These are phyloP conservation scores for Umbelopsis sp. DNA, from an alignment of 192 early-diverging fungal species.

Conservation along the genomic window DNA sequence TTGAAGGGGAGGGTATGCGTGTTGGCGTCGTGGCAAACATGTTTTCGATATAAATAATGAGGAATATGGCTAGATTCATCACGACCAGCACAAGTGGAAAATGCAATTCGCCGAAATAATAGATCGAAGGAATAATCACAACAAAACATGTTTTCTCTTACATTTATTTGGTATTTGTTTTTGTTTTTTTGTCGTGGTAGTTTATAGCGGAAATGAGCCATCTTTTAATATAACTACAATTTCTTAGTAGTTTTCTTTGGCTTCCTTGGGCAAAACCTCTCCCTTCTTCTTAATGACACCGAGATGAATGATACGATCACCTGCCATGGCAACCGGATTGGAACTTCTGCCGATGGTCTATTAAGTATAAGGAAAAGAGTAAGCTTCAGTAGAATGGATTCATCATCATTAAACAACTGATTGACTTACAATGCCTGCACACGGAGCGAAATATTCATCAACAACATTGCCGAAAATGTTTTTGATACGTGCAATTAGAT, in stretches of 20 bases:
- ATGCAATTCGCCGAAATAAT: too few relatives aligned
- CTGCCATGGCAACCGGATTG: slow-evolving; percentile 86
- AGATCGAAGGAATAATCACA: too few relatives aligned
- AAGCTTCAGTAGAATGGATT: neutral
- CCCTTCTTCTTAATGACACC: slow-evolving; percentile 60
- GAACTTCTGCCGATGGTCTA: slow-evolving; percentile 73
- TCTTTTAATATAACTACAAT: neutral
- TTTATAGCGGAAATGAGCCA: neutral
- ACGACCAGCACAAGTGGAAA: too few relatives aligned
- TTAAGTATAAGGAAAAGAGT: neutral
- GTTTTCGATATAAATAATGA: too few relatives aligned
- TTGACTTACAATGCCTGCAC: slow-evolving; percentile 68
- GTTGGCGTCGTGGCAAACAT: too few relatives aligned
- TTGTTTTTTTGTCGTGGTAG: neutral
- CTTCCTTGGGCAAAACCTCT: slow-evolving; percentile 34
- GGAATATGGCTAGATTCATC: too few relatives aligned
- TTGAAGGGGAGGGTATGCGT: too few relatives aligned
- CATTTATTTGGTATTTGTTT: neutral
- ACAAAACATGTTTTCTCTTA: neutral
- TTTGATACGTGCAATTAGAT: slow-evolving; percentile 82
- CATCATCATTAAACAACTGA: neutral
- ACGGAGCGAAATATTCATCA: slow-evolving; percentile 81
- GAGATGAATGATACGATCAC: slow-evolving; percentile 85
- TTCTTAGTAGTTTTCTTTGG: slow-evolving; percentile 36
- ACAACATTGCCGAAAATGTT: slow-evolving; percentile 89